Base-by-base conservation (phyloP, 805 yeast genomes). In the Starmerella floris region DNA sequence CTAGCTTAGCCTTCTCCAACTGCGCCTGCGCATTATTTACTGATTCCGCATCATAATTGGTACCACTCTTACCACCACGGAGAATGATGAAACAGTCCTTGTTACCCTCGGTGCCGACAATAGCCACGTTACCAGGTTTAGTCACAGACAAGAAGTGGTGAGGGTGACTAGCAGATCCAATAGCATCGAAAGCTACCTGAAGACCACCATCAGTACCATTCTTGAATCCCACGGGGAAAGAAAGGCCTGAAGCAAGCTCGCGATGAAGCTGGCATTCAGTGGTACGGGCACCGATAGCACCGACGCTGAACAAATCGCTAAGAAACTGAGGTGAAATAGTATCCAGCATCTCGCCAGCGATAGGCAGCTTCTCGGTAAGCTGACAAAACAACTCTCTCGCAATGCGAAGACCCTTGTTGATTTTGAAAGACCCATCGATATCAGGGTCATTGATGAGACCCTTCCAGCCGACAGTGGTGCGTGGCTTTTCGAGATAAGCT, bases 381-480 rank as follows among this genome's bases (percentile, higher is more conserved):
- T 82, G 76, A 32, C 77, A 77, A 64, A 83, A 88, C 69, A 88
- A 73, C 52, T 82, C 79, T 63, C 98, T 76, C 5, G 96, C 72
- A 47, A 85, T 78, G 59, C 88, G 72, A 53, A 88, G 72, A 56
- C 98, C 98, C 66, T 88, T 87, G 70, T 88, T 88, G 62, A 88
- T 88, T 56, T 85, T 76, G 76, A 83, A 88, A 40, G 94, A 71
- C 47, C 83, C 83, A 62, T 88, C 94, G 55, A 88, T 79, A 57
- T 91, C 95, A 26, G 98, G 98, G 63, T 88, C 98, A 61, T 88
- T 88, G 57, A 88, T 91, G 52, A 88, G 71, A 54, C 98, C 98
- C 67, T 88, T 88, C 98, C 98, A 88, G 46, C 98, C 98, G 36
- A 91, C 97, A 23, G 97, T 88, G 40, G 98, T 88, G 66, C 98